Evolutionary conservation across 345 rosid species (phyloP), one percentile per base, ranked within the genome.

Genomic region (Alliaria petiolata): DNA sequence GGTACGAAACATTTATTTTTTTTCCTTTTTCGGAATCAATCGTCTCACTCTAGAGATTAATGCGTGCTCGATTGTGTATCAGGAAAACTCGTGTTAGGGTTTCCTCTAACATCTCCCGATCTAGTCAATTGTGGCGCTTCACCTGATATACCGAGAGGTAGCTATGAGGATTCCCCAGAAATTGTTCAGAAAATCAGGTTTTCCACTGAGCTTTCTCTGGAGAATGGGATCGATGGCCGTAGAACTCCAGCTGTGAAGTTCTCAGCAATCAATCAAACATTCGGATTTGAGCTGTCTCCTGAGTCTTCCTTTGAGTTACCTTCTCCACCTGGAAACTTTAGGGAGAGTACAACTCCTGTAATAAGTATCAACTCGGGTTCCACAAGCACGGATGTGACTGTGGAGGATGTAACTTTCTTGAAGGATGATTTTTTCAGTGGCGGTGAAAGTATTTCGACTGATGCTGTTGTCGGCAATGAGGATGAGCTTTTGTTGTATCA

Each of bases 271-370:
- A 79, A 80, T 75, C 93, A 85, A 78, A 83, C 87, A 17, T 89
- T 87, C 20, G 71, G 71, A 17, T 79, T 58, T 42, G 85, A 83
- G 63, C 58, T 79, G 66, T 82, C 97, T 56, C 92, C 97, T 0
- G 90, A 85, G 58, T 88, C 92, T 61, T 95, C 99, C 26, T 91
- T 95, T 11, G 93, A 88, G 81, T 88, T 95, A 52, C 84, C 81
- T 63, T 87, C 84, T 1, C 79, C 70, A 13, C 74, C 76, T 19
- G 67, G 75, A 20, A 36, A 57, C 20, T 52, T 40, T 0, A 44
- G 46, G 36, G 42, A 77, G 65, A 63, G 19, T 62, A 31, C 54
- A 22, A 38, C 62, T 72, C 78, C 64, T 53, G 78, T 70, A 1
- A 50, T 82, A 1, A 76, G 83, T 70, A 77, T 86, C 38, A 77